Percentiles rank a stretch among this genome's conserved stretches.
These are phyloP conservation scores for Fusarium citri DNA, from an alignment of 2,329 filamentous ascomycete species.

Conservation along the genomic window DNA sequence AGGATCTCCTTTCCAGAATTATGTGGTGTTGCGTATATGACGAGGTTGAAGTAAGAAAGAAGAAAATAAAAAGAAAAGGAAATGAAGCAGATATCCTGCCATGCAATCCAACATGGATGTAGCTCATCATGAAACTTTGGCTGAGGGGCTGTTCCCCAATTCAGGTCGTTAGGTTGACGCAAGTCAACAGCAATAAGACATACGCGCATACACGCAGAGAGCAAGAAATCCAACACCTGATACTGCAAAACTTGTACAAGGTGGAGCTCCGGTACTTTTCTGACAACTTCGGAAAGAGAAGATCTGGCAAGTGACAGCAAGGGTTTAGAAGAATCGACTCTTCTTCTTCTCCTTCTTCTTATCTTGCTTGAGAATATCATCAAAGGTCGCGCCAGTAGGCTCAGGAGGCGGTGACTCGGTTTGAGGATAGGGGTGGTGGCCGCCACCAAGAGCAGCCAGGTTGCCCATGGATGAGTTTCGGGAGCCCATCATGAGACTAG, in stretches of 20 bases:
- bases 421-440: slow-evolving; percentile 19
- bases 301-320: neutral
- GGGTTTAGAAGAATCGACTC: slow-evolving; percentile 54
- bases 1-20: slow-evolving; percentile 31
- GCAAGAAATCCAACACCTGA: slow-evolving; percentile 7
- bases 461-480: slow-evolving; percentile 54
- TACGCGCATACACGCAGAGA: slow-evolving; percentile 3
- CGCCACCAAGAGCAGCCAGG: slow-evolving; percentile 45
- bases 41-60: slow-evolving; percentile 5
- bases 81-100: slow-evolving; percentile 1
- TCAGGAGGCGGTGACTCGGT: slow-evolving; percentile 40
- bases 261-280: slow-evolving; percentile 5
- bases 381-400: slow-evolving; percentile 57
- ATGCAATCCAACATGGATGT: slow-evolving; percentile 28
- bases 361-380: slow-evolving; percentile 58
- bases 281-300: slow-evolving; percentile 19
- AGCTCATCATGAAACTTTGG: slow-evolving; percentile 13
- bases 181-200: slow-evolving; percentile 9
- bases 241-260: slow-evolving; percentile 17
- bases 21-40: slow-evolving; percentile 29
- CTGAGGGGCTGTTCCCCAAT: slow-evolving; percentile 8
- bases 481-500: slow-evolving; percentile 49
- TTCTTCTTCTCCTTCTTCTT: slow-evolving; percentile 56
- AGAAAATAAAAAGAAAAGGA: slow-evolving; percentile 10
- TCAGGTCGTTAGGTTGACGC: slow-evolving; percentile 10